These are phyloP conservation scores for Rhizopogon rudus DNA, from an alignment of 768 basidiomycete genomes.

Conservation along the genomic window DNA sequence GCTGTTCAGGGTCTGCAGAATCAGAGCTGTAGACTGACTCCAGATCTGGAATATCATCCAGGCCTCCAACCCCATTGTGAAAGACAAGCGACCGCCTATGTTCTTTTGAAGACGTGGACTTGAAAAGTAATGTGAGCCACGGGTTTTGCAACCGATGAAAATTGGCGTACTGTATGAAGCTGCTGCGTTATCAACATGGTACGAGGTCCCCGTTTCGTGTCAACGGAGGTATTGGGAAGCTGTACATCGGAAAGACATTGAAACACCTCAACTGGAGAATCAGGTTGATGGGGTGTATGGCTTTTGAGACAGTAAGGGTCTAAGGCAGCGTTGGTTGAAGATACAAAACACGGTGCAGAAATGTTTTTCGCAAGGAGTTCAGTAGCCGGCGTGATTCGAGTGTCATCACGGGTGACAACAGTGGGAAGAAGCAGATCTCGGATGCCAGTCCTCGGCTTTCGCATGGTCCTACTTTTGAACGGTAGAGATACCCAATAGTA, in stretches of 20 bases:
- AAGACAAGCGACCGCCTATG: background rate
- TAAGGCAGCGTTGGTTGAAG: conserved; percentile 4
- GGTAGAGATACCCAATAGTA: background rate
- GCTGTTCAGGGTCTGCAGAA: conserved; percentile 20
- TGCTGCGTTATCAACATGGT: background rate
- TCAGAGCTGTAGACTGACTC: conserved; percentile 19
- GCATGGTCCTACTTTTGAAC: background rate
- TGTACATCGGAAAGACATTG: background rate
- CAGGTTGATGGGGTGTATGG: background rate
- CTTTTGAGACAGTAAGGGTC: background rate
- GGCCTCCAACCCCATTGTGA: background rate
- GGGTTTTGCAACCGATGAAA: background rate
- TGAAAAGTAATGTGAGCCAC: background rate
- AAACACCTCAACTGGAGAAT: background rate
- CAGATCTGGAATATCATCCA: conserved; percentile 3
- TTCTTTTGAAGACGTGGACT: background rate
- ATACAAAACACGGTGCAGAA: background rate
- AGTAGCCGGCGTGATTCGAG: background rate
- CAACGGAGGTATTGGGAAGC: background rate
- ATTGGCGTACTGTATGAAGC: background rate
- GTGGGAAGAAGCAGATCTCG: background rate
- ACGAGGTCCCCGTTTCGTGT: background rate
- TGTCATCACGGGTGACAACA: background rate
- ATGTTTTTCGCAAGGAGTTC: background rate
- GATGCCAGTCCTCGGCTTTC: background rate